Base-by-base conservation (phyloP, 345 rosid species). In the Heritiera littoralis region DNA sequence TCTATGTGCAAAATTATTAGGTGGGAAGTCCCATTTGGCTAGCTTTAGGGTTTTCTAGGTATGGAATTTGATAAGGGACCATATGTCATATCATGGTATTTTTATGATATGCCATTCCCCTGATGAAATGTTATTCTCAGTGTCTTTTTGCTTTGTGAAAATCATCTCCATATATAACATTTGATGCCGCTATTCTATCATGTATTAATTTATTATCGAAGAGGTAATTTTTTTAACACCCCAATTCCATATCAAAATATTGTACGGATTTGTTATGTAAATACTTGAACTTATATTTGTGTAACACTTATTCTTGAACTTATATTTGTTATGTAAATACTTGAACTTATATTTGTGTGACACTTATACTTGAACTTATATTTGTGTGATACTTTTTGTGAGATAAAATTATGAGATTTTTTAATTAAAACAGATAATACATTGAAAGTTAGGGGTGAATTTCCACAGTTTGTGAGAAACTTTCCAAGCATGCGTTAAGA, bases 41-140 rank as follows among this genome's bases (percentile, higher is more conserved):
- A 20, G 15, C 64, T 52, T 69, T 82, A 82, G 85, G 89, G 85
- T 82, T 82, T 82, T 72, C 75, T 51, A 48, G 69, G 43, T 56
- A 67, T 70, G 66, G 40, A 74, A 12, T 41, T 56, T 14, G 75
- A 60, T 12, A 32, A 48, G 35, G 74, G 77, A n/a, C 56, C 55
- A 60, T 74, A 18, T 73, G n/a, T 65, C 68, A n/a, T 81, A 74
- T 65, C 55, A 41, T 71, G 55, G 40, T 72, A 59, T 72, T 14
- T 71, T 18, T 63, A 8, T 63, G 72, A 23, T 61, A 78, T 80
- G 76, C 38, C 67, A 66, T 67, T 64, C 58, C 66, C 46, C 66
- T 18, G 30, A 73, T 73, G 77, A n/a, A 73, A 55, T 63, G 17
- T 54, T 54, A 54, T 18, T 72, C 17, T 73, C 13, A 45, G 18